A percentile compares a stretch with the other conserved stretches of the same genome.
phyloP scores from a whole-genome alignment of 192 early-diverging fungal species.

The Gaertneriomyces sp. region DNA sequence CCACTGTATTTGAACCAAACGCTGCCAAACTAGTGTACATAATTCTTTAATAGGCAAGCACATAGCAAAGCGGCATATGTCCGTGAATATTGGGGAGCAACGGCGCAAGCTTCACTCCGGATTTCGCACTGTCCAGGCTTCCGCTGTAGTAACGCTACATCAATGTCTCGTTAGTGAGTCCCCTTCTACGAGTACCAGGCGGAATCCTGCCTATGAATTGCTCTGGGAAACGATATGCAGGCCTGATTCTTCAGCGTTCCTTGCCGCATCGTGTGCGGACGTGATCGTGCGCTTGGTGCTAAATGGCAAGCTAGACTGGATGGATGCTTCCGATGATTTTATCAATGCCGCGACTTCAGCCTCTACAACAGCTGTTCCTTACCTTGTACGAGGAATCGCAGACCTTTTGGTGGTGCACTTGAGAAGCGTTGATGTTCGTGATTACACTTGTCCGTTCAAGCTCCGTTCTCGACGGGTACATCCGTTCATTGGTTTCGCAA shows the following conservation, averaged over 20 bases:
- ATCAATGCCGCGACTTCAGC: no score
- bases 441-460: slow-evolving; percentile 17
- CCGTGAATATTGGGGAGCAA: slow-evolving; percentile 4
- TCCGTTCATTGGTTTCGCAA: slow-evolving; percentile 12
- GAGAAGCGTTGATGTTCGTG: background rate
- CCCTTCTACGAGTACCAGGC: background rate
- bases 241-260: background rate
- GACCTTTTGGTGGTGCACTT: slow-evolving; percentile 21
- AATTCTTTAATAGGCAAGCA: background rate
- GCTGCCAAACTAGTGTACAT: no score
- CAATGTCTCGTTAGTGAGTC: background rate
- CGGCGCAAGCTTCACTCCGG: slow-evolving; percentile 16
- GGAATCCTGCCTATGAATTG: background rate
- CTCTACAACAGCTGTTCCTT: background rate
- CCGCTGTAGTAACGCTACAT: background rate
- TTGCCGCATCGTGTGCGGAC: slow-evolving; percentile 12
- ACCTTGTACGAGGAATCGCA: slow-evolving; percentile 9
- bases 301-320: slow-evolving; percentile 21
- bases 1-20: no score
- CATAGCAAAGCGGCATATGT: background rate
- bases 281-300: slow-evolving; percentile 10
- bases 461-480: slow-evolving; percentile 14
- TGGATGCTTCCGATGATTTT: background rate
- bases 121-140: slow-evolving; percentile 10
- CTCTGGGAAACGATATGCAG: slow-evolving; percentile 9